phyloP scores from a whole-genome alignment of 2,329 filamentous ascomycete species.

The Raffaelea deltoideospora region DNA sequence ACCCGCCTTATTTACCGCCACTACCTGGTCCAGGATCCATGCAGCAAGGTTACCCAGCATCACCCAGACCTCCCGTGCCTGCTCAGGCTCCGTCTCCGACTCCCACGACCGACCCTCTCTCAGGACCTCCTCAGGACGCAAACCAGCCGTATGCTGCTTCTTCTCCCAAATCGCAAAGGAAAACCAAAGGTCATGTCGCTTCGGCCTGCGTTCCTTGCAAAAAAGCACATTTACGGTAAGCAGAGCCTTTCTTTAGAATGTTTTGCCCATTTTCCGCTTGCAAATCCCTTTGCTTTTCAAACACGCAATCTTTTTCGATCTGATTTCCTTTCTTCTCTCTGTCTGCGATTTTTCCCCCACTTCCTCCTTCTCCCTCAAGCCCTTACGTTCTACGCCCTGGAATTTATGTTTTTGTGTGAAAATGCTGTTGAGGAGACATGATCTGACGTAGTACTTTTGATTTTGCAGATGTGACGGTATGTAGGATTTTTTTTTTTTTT shows the following conservation, averaged over 20 bases:
- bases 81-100: constrained; percentile 30
- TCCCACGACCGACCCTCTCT: constrained; percentile 17
- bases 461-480: constrained; percentile 45
- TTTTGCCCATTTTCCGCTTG: no score
- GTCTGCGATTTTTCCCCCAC: not conserved
- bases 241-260: no score
- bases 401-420: not conserved
- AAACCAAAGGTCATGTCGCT: constrained; percentile 68
- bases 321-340: not conserved
- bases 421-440: no score
- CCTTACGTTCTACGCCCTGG: not conserved
- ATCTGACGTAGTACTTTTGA: constrained; percentile 14
- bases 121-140: constrained; percentile 1
- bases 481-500: constrained; percentile 20
- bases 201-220: constrained; percentile 80
- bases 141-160: constrained; percentile 35
- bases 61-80: constrained; percentile 15
- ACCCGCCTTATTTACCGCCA: constrained; percentile 13
- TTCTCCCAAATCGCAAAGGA: constrained; percentile 47
- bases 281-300: no score
- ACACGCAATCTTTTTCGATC: no score
- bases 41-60: constrained; percentile 7
- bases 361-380: constrained; percentile 3
- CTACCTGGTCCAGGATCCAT: constrained; percentile 7
- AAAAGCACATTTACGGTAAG: constrained; percentile 59